Percentiles rank a stretch among this genome's conserved stretches.
Evolutionary conservation across 2,329 filamentous ascomycete genomes (phyloP).

Genomic region (Gremmenia infestans): DNA sequence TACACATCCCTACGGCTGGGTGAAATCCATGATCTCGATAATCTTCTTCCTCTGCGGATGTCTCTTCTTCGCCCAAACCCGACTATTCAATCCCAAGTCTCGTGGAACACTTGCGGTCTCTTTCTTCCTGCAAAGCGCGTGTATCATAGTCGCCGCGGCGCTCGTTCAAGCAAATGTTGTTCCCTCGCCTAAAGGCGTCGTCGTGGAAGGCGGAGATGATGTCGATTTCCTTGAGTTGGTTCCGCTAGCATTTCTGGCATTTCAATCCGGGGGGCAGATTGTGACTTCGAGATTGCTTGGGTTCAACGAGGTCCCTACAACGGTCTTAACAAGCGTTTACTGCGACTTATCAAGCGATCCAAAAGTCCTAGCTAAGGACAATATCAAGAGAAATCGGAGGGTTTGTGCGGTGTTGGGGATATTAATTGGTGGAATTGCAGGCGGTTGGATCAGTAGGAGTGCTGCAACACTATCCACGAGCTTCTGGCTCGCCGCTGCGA

Average conservation of each 20-base stretch:
- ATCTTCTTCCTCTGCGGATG: slow-evolving; percentile 49
- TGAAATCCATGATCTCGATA: slow-evolving; percentile 49
- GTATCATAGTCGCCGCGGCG: slow-evolving; percentile 48
- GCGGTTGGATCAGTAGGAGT: slow-evolving; percentile 50
- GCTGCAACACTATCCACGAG: slow-evolving; percentile 45
- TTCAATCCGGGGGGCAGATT: slow-evolving; percentile 74
- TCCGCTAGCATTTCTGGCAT: slow-evolving; percentile 47
- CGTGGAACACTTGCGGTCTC: slow-evolving; percentile 42
- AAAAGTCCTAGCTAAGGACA: slow-evolving; percentile 40
- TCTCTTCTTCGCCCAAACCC: slow-evolving; percentile 38
- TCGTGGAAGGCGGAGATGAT: slow-evolving; percentile 22
- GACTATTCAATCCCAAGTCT: slow-evolving; percentile 34
- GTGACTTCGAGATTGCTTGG: slow-evolving; percentile 67
- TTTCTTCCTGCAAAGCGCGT: slow-evolving; percentile 47
- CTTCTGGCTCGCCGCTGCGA: slow-evolving; percentile 37
- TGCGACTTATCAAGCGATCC: slow-evolving; percentile 72
- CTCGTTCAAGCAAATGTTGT: slow-evolving; percentile 44
- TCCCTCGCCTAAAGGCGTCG: slow-evolving; percentile 36
- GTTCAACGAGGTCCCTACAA: slow-evolving; percentile 67
- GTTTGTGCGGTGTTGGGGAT: slow-evolving; percentile 45
- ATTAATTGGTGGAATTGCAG: slow-evolving; percentile 48
- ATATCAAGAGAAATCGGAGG: slow-evolving; percentile 50
- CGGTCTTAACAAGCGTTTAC: slow-evolving; percentile 77
- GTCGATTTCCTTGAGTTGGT: slow-evolving; percentile 40
- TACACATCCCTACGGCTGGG: slow-evolving; percentile 47